phyloP scores from a whole-genome alignment of 768 basidiomycete species.

The Botryobasidium botryosum region DNA sequence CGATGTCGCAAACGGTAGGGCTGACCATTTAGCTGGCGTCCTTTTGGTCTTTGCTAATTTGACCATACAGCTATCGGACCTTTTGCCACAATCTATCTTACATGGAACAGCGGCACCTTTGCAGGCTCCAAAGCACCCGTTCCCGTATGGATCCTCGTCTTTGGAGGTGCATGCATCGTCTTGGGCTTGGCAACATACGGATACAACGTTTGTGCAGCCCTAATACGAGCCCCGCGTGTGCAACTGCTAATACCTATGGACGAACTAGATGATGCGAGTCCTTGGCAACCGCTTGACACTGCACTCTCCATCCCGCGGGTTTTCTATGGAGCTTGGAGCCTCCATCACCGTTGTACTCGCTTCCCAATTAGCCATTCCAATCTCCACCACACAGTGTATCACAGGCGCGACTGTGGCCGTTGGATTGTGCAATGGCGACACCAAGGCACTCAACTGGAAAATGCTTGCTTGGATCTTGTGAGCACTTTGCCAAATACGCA shows the following conservation, averaged over 20 bases:
- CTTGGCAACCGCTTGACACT: constrained; percentile 21
- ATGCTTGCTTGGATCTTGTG: constrained; percentile 21
- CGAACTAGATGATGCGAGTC: constrained; percentile 12
- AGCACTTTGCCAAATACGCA: no score
- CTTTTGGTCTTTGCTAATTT: constrained; percentile 16
- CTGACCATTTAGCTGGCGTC: no score
- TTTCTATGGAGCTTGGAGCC: constrained; percentile 28
- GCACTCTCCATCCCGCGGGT: constrained; percentile 26
- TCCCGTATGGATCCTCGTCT: constrained; percentile 25
- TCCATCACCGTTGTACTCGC: constrained; percentile 28
- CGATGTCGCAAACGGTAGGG: no score
- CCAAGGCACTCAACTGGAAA: constrained; percentile 21
- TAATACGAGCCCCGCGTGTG: no score
- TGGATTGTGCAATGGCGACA: constrained; percentile 20
- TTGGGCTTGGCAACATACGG: constrained; percentile 18
- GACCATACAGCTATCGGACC: constrained; percentile 8
- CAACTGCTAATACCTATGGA: constrained; percentile 10
- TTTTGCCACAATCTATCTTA: constrained; percentile 14
- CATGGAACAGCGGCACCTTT: constrained; percentile 20
- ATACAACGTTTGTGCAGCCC: background rate
- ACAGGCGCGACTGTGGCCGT: constrained; percentile 22
- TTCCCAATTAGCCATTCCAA: constrained; percentile 22
- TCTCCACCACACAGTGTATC: constrained; percentile 24
- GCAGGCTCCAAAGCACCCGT: constrained; percentile 18
- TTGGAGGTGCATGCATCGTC: constrained; percentile 17